Evolutionary conservation across 1,139 yeast genomes (phyloP), one percentile per base, ranked within the genome.

Genomic region (Pneumocystis sp.): DNA sequence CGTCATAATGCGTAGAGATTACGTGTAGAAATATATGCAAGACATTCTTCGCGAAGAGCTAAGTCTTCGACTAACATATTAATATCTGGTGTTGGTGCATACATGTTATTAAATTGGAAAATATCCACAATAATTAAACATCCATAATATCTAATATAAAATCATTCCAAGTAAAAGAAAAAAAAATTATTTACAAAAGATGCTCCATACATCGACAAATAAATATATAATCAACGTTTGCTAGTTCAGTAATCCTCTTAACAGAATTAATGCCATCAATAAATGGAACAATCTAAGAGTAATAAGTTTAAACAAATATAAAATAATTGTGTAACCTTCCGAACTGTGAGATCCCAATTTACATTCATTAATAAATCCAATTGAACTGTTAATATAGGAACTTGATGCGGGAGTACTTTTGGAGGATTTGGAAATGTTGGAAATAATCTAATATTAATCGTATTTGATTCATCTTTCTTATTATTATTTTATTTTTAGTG

Each of bases 281-380:
- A 70, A 80, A 87, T 0, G 97, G 96, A 17, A 89, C 76, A 44
- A 93, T 87, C 66, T 50, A 15, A 10, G 6, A 25, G 3, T 25
- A 50, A 25, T 50, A 50, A 50, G 12, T 21, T 3, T 5, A 31
- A 25, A 6, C 31, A 62, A 56, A n/a, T 19, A 19, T n/a, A 35
- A 10, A 25, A 21, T n/a, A 35, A 19, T 17, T 25, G 17, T 29
- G 50, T n/a, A 44, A 66, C 60, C 70, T 87, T 86, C 61, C 89
- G 79, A 95, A 93, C 87, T 1, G 97, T 93, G 0, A 97, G 97
- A 73, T 93, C 98, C 97, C 98, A 93, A 71, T 88, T 87, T 6
- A 87, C 87, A 74, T 93, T 98, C 44, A 89, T 85, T 69, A 93
- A 78, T 50, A 83, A 78, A 57, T 80, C 80, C 37, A 71, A 65